A percentile compares a stretch with the other conserved stretches of the same genome.
Evolutionary conservation across 371 early-diverging fungal species (phyloP).

Genomic region (Rhizopus stolonifer): DNA sequence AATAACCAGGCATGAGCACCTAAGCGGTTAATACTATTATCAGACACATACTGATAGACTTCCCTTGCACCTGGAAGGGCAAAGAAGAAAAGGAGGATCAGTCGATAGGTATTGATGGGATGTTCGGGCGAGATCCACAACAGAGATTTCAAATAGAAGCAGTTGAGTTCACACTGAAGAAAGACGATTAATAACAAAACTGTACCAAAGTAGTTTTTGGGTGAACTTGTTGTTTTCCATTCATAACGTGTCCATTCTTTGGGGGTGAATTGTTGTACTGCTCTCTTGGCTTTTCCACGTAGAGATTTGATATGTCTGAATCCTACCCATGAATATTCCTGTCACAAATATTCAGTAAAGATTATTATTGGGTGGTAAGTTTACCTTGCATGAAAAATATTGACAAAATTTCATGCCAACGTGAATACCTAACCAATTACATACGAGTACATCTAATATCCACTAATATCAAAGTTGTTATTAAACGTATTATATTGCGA

Average conservation of each 20-base stretch:
- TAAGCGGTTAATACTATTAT: constrained; percentile 70
- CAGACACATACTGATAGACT: constrained; percentile 86
- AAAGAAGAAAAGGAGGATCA: constrained; percentile 80
- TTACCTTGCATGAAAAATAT: constrained; percentile 88
- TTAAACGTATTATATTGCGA: background rate
- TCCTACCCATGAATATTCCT: constrained; percentile 91
- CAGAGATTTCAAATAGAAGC: constrained; percentile 92
- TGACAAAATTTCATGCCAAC: constrained; percentile 96
- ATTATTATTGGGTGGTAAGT: background rate
- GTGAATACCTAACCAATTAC: constrained; percentile 94
- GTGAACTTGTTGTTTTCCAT: constrained; percentile 82
- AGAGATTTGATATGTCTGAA: constrained; percentile 80
- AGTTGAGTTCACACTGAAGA: constrained; percentile 85
- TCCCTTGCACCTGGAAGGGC: constrained; percentile 88
- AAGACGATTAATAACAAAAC: constrained; percentile 61
- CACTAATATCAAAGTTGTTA: constrained; percentile 54
- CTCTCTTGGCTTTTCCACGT: constrained; percentile 84
- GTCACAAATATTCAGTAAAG: background rate
- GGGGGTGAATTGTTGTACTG: constrained; percentile 93
- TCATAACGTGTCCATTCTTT: constrained; percentile 91
- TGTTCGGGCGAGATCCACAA: constrained; percentile 95
- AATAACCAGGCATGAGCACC: constrained; percentile 93
- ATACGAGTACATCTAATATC: constrained; percentile 92
- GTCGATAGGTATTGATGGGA: constrained; percentile 76
- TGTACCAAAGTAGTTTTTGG: constrained; percentile 76